phyloP scores from a whole-genome alignment of 2,329 filamentous ascomycete genomes.

The Aureobasidium namibiae region DNA sequence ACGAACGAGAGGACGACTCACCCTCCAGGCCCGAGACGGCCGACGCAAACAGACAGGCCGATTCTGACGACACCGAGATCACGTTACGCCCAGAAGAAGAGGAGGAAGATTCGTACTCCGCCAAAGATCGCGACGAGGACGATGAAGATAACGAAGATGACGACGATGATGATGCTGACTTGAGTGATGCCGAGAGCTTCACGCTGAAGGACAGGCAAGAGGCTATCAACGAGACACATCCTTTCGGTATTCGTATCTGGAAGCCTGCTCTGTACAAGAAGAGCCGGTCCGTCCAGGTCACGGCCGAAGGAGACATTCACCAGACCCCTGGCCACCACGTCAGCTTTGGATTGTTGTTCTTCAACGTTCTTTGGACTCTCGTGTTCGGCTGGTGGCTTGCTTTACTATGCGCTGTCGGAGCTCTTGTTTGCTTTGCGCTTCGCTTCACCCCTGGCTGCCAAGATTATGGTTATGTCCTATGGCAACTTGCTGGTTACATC shows the following conservation, averaged over 20 bases:
- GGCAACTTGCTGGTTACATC: slow-evolving; percentile 75
- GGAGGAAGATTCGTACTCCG: slow-evolving; percentile 20
- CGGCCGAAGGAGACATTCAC: slow-evolving; percentile 92
- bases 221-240: slow-evolving; percentile 97
- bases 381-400: slow-evolving; percentile 96
- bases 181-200: slow-evolving; percentile 95
- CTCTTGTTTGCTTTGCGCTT: slow-evolving; percentile 68
- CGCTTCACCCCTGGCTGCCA: slow-evolving; percentile 69
- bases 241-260: slow-evolving; percentile 97
- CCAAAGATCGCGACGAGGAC: slow-evolving; percentile 33
- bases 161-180: slow-evolving; percentile 59
- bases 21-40: not conserved
- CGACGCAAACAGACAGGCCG: not conserved
- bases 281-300: slow-evolving; percentile 89
- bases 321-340: slow-evolving; percentile 85
- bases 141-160: slow-evolving; percentile 30
- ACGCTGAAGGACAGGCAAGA: slow-evolving; percentile 94
- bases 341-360: slow-evolving; percentile 72
- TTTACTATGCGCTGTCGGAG: slow-evolving; percentile 63
- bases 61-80: slow-evolving; percentile 32
- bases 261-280: slow-evolving; percentile 99
- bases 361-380: slow-evolving; percentile 85
- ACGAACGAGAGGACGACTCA: slow-evolving; percentile 37
- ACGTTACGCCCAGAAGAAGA: slow-evolving; percentile 32
- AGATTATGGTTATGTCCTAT: slow-evolving; percentile 79